Evolutionary conservation across 805 yeast species (phyloP), one percentile per base, ranked within the genome.

Genomic region (Kluyveromyces dobzhanskii): DNA sequence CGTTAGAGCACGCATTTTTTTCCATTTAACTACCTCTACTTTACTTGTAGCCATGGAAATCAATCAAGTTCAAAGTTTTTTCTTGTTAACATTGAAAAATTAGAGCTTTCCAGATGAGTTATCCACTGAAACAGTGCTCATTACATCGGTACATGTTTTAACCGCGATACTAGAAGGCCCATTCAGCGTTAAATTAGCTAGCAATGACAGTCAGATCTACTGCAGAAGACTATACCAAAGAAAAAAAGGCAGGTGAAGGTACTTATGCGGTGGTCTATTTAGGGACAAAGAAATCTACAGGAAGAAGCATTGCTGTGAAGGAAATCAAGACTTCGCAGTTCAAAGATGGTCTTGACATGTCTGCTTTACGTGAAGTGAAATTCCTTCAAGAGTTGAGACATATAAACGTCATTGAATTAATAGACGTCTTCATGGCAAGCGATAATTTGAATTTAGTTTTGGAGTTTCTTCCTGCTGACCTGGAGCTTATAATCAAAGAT

Each of bases 311-410:
- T 25, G 99, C 99, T 47, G 80, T 94, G 44, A 92, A 92, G 56
- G 96, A 87, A 66, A 92, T 92, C 69, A 92, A 92, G 54, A 82
- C 94, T 0, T 94, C 94, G 2, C 80, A 83, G 43, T 88, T 88
- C 66, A 86, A 87, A 58, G 97, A 92, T 64, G 99, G 99, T 0
- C 65, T 92, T 38, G 98, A 92, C 62, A 90, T 92, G 96, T 83
- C 95, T 18, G 98, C 98, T 28, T 75, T 87, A n/a, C 61, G 97
- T 47, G 97, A 88, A 57, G 86, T 87, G 46, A 88, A 87, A 53
- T 86, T 83, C 52, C 64, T 87, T 16, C 94, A 85, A 53, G 97
- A 88, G 50, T 59, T 88, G 39, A 71, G 73, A 35, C 88, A 85
- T 56, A 69, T 65, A 16, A 88, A 88, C 54, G 83, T 92, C 16